Conservation (phyloP, 371 early-diverging fungal species). For the Saksenaea vasiformis region DNA sequence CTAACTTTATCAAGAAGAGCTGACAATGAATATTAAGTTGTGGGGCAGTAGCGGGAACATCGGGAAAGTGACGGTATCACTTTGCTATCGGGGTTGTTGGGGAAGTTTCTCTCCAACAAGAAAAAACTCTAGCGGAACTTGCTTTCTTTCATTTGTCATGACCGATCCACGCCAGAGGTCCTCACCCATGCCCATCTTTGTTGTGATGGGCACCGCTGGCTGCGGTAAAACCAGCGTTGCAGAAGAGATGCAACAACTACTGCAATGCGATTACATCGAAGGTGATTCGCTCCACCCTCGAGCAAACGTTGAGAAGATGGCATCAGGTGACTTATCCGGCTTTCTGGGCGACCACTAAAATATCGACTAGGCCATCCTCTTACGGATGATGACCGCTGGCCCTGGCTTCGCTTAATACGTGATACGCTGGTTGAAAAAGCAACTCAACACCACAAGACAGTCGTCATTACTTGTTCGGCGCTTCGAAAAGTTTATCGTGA, state of each 20-base stretch:
- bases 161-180: neutral
- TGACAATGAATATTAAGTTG: neutral
- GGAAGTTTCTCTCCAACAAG: neutral
- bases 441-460: slow-evolving; percentile 6
- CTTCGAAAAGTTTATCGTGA: slow-evolving; percentile 65
- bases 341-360: neutral
- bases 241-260: slow-evolving; percentile 33
- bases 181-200: slow-evolving; percentile 19
- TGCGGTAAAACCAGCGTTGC: slow-evolving; percentile 68
- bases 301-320: slow-evolving; percentile 64
- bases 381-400: slow-evolving; percentile 67
- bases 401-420: slow-evolving; percentile 57
- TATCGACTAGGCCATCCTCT: slow-evolving; percentile 52
- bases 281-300: slow-evolving; percentile 65
- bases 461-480: slow-evolving; percentile 65
- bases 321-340: slow-evolving; percentile 33
- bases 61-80: neutral
- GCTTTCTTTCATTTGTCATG: slow-evolving; percentile 3
- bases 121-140: neutral
- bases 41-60: neutral
- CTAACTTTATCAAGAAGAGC: no score
- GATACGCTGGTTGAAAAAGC: slow-evolving; percentile 21
- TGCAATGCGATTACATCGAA: slow-evolving; percentile 57
- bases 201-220: slow-evolving; percentile 65
- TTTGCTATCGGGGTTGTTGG: neutral